Conservation (phyloP, 1,284 basidiomycete species). For the Mrakiaceae sp. region DNA sequence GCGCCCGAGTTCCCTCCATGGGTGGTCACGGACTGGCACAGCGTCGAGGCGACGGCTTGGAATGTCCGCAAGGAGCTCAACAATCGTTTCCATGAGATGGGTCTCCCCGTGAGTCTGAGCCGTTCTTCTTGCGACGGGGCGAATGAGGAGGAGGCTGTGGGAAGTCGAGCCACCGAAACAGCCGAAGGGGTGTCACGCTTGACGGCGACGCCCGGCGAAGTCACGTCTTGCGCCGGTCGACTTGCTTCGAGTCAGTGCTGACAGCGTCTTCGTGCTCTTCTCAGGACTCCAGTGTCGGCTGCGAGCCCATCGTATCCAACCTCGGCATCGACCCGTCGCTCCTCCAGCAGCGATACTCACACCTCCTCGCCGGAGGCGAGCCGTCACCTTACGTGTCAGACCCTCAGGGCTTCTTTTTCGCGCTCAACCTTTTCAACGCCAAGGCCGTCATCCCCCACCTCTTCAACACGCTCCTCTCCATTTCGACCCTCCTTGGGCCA, state of each 20-base stretch:
- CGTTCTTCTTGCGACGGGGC: no score
- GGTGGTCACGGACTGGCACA: neutral
- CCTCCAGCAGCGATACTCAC: constrained; percentile 11
- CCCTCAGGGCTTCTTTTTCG: constrained; percentile 16
- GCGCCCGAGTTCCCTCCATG: constrained; percentile 11
- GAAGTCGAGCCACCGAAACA: no score
- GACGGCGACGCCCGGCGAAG: no score
- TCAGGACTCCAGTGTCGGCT: constrained; percentile 10
- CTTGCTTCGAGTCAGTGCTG: neutral
- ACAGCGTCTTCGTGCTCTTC: neutral
- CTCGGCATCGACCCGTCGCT: neutral
- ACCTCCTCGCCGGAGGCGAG: constrained; percentile 3
- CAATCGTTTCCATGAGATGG: neutral
- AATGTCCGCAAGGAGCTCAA: constrained; percentile 12
- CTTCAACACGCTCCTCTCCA: constrained; percentile 10
- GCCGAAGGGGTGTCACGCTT: no score
- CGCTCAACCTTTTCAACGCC: constrained; percentile 17
- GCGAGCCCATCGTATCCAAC: constrained; percentile 5
- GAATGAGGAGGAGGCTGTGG: no score
- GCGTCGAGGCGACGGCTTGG: constrained; percentile 11
- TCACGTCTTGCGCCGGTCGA: no score
- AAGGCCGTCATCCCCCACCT: constrained; percentile 16
- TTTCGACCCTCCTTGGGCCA: constrained; percentile 15
- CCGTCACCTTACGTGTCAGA: constrained; percentile 12
- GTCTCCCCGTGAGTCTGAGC: constrained; percentile 4